Evolutionary conservation across 352 stramenopile genomes (phyloP).

Genomic region (Sclerospora graminicola): DNA sequence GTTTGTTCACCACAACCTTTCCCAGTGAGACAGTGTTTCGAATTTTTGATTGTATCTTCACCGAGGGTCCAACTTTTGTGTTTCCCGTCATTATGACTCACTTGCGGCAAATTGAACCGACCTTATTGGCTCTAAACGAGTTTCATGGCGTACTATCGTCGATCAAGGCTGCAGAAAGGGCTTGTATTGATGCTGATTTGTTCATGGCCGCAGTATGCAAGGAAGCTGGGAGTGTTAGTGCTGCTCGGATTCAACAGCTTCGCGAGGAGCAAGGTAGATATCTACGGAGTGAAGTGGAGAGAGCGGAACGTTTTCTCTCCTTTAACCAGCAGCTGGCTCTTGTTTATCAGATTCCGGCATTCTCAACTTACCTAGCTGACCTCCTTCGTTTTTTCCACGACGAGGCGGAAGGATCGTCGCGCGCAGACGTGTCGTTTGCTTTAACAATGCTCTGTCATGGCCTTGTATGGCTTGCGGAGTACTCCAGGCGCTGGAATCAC

Average conservation of each 20-base stretch:
- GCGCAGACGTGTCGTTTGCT: constrained; percentile 68
- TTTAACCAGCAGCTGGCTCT: constrained; percentile 61
- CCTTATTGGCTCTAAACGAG: constrained; percentile 39
- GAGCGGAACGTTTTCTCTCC: constrained; percentile 44
- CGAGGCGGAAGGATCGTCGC: constrained; percentile 54
- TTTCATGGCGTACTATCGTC: constrained; percentile 64
- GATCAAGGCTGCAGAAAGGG: constrained; percentile 63
- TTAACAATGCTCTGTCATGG: constrained; percentile 73
- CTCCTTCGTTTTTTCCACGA: constrained; percentile 70
- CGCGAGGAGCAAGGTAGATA: constrained; percentile 46
- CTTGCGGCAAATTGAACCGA: constrained; percentile 42
- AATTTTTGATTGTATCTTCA: constrained; percentile 85
- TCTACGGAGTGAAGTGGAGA: constrained; percentile 56
- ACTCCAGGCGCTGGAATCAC: constrained; percentile 44
- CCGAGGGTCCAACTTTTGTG: constrained; percentile 68
- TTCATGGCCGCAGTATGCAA: constrained; percentile 41
- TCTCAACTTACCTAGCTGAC: constrained; percentile 52
- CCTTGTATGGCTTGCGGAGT: constrained; percentile 70
- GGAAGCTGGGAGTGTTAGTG: constrained; percentile 35
- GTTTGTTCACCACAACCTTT: constrained; percentile 87
- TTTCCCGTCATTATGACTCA: constrained; percentile 81
- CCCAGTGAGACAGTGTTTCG: constrained; percentile 79
- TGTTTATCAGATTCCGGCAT: constrained; percentile 70
- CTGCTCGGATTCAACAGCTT: constrained; percentile 25
- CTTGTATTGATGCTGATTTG: constrained; percentile 45